These are phyloP conservation scores for Apocynum venetum DNA, from an alignment of 257 asterid species.

Conservation along the genomic window DNA sequence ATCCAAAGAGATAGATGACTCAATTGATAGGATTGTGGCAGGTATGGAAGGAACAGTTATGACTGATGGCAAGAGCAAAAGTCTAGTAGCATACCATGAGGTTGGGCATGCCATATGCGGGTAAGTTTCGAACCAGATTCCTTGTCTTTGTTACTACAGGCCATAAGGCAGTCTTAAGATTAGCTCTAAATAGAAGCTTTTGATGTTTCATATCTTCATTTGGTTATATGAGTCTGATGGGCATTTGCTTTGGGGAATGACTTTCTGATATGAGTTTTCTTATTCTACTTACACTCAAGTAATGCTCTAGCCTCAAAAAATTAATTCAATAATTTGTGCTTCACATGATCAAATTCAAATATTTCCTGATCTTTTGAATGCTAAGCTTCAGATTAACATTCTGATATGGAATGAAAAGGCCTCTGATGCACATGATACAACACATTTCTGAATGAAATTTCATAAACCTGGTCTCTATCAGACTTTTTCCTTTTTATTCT, in stretches of 20 bases:
- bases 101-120: conserved; percentile 99
- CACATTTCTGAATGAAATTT: neutral
- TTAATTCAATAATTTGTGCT: neutral
- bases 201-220: neutral
- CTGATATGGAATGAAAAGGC: neutral
- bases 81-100: conserved; percentile 97
- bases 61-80: conserved; percentile 99
- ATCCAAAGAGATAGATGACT: conserved; percentile 89
- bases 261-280: neutral
- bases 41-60: conserved; percentile 98
- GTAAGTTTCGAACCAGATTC: conserved; percentile 36
- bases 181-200: neutral
- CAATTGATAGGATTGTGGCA: conserved; percentile 95
- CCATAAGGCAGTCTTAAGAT: neutral
- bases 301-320: neutral
- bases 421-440: neutral
- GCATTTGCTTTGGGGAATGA: neutral
- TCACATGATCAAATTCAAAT: neutral
- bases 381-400: neutral
- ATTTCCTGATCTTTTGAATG: neutral
- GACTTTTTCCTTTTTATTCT: neutral
- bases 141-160: neutral
- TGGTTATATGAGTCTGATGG: neutral
- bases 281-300: neutral
- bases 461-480: neutral